These are phyloP conservation scores for Yamadazyma olivae DNA, from an alignment of 805 yeast genomes.

Conservation along the genomic window DNA sequence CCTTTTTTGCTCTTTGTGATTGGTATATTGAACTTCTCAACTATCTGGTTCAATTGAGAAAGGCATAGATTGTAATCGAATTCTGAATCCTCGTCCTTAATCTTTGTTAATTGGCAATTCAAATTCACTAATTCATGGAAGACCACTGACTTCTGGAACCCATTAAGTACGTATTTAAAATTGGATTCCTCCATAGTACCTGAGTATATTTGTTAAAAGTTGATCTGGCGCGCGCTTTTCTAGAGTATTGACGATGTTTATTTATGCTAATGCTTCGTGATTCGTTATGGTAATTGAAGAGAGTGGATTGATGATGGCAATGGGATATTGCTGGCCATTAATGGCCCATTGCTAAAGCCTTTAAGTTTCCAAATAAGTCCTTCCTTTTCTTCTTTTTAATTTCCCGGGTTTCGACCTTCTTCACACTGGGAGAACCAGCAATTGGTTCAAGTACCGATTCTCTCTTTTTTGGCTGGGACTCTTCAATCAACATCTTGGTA, in stretches of 20 bases:
- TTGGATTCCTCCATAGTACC: slow-evolving; percentile 2
- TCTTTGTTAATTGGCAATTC: slow-evolving; percentile 1
- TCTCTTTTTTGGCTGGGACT: neutral
- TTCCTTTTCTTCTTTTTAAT: neutral
- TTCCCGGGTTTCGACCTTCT: neutral
- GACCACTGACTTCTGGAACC: neutral
- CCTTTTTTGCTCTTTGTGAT: slow-evolving; percentile 7
- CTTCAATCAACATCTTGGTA: slow-evolving; percentile 1
- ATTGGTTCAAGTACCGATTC: neutral
- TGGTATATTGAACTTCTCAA: slow-evolving; percentile 20
- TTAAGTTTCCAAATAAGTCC: slow-evolving; percentile 2
- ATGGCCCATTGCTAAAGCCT: no score
- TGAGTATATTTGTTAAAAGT: no score
- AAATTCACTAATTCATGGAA: slow-evolving; percentile 6
- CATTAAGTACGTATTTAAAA: neutral
- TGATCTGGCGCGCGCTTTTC: no score
- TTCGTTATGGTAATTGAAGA: no score
- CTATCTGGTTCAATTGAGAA: slow-evolving; percentile 22
- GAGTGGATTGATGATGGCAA: no score
- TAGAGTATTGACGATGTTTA: no score
- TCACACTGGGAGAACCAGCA: slow-evolving; percentile 1
- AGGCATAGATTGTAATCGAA: slow-evolving; percentile 16
- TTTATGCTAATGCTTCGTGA: no score
- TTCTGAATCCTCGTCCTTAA: neutral
- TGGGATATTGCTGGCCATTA: no score